phyloP scores from a whole-genome alignment of 2,329 filamentous ascomycete genomes.

The Cladosporium sp. region DNA sequence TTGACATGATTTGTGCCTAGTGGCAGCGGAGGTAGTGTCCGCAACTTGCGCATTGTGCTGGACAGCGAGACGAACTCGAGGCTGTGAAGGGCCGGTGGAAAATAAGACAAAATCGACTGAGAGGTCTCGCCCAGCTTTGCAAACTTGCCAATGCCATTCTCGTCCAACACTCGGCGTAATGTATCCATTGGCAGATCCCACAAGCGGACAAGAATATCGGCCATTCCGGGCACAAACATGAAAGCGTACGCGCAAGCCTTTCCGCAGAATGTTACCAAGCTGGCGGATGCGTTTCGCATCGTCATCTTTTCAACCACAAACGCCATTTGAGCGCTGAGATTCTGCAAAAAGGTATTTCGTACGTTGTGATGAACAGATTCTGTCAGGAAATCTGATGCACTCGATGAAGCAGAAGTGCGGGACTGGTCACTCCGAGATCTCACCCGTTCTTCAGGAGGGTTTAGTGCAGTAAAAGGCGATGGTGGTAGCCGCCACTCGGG shows the following conservation, averaged over 20 bases:
- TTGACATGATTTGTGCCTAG: conserved; percentile 67
- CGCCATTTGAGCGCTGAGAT: conserved; percentile 75
- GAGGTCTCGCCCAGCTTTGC: conserved; percentile 46
- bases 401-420: conserved; percentile 57
- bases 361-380: conserved; percentile 84
- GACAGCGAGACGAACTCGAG: conserved; percentile 61
- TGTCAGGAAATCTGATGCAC: conserved; percentile 63
- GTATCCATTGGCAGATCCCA: conserved; percentile 69
- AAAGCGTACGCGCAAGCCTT: conserved; percentile 91
- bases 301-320: conserved; percentile 90
- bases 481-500: conserved; percentile 80
- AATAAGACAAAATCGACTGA: conserved; percentile 63
- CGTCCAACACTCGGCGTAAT: conserved; percentile 67
- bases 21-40: conserved; percentile 62
- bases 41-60: conserved; percentile 55
- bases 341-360: conserved; percentile 78
- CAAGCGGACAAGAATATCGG: conserved; percentile 75
- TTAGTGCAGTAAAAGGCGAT: conserved; percentile 61
- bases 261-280: conserved; percentile 74
- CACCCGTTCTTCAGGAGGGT: conserved; percentile 47
- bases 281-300: conserved; percentile 64
- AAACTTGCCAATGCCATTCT: conserved; percentile 59
- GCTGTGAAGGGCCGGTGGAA: conserved; percentile 62
- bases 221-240: conserved; percentile 83
- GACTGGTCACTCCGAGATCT: conserved; percentile 47